Evolutionary conservation across 2,329 filamentous ascomycete species (phyloP).

Genomic region (Penicillium sp.): DNA sequence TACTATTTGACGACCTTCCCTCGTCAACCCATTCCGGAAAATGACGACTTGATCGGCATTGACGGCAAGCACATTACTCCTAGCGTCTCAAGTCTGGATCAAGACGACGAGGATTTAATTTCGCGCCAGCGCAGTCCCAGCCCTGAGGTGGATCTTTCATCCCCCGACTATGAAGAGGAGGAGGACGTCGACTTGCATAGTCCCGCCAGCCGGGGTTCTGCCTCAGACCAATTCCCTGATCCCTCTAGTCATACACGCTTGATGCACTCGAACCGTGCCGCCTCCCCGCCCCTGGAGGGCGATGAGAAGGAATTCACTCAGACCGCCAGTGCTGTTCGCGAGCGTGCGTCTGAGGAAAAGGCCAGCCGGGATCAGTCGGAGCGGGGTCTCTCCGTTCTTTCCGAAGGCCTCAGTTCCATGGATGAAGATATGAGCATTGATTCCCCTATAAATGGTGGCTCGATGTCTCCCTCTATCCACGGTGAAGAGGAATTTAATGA

Average conservation of each 20-base stretch:
- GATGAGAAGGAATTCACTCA: slow-evolving; percentile 97
- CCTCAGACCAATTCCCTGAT: slow-evolving; percentile 54
- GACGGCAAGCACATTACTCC: slow-evolving; percentile 72
- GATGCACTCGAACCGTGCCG: slow-evolving; percentile 66
- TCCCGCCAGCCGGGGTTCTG: slow-evolving; percentile 64
- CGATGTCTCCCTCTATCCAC: slow-evolving; percentile 31
- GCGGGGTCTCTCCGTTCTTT: slow-evolving; percentile 34
- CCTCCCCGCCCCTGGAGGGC: slow-evolving; percentile 84
- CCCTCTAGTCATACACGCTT: slow-evolving; percentile 59
- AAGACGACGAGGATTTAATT: slow-evolving; percentile 68
- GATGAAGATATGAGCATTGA: slow-evolving; percentile 32
- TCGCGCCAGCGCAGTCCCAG: slow-evolving; percentile 71
- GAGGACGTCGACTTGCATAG: slow-evolving; percentile 54
- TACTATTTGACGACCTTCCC: slow-evolving; percentile 91
- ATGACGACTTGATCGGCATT: slow-evolving; percentile 52
- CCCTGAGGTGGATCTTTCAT: slow-evolving; percentile 88
- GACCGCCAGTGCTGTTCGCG: slow-evolving; percentile 80
- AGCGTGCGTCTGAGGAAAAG: slow-evolving; percentile 49
- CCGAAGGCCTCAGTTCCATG: slow-evolving; percentile 47
- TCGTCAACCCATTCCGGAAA: slow-evolving; percentile 76
- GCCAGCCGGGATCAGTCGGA: slow-evolving; percentile 26
- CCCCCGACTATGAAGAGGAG: slow-evolving; percentile 76
- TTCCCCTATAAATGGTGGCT: slow-evolving; percentile 33
- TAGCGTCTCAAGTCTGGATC: slow-evolving; percentile 73
- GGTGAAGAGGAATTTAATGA: slow-evolving; percentile 34